Conservation (phyloP, 2,329 filamentous ascomycete genomes). For the Cryphonectria carpinicola region DNA sequence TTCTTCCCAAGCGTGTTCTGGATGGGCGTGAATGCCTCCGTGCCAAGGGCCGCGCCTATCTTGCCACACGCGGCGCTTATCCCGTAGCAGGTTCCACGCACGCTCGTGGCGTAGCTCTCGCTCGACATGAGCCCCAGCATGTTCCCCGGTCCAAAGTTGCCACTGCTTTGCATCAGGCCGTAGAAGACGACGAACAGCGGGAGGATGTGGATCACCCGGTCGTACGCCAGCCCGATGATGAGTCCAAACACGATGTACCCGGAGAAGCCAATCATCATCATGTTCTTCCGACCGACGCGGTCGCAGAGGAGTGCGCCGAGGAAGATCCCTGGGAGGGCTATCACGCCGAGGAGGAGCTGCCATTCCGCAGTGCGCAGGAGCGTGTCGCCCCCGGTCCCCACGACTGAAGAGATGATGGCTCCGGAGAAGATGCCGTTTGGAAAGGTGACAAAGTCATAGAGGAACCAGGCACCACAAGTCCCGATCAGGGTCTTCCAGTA, state of each 20-base stretch:
- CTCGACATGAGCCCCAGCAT: constrained; percentile 46
- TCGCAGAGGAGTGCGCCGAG: constrained; percentile 52
- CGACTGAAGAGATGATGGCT: constrained; percentile 52
- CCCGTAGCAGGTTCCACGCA: constrained; percentile 54
- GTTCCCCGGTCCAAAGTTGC: constrained; percentile 55
- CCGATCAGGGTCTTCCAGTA: constrained; percentile 56
- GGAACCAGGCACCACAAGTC: constrained; percentile 53
- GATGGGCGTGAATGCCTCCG: constrained; percentile 55
- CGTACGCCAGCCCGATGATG: constrained; percentile 51
- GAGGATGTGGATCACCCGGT: constrained; percentile 49
- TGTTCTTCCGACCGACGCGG: constrained; percentile 52
- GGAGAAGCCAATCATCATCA: constrained; percentile 54
- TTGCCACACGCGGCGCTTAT: constrained; percentile 52
- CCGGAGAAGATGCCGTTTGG: constrained; percentile 60
- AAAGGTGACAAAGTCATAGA: constrained; percentile 58
- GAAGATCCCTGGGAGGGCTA: constrained; percentile 39
- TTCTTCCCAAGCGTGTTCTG: constrained; percentile 40
- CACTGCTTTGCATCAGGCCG: constrained; percentile 52
- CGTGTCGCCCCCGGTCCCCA: constrained; percentile 41
- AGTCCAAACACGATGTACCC: constrained; percentile 52
- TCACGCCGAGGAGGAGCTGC: constrained; percentile 48
- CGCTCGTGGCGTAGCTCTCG: constrained; percentile 54
- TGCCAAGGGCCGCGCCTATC: constrained; percentile 54
- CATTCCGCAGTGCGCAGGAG: constrained; percentile 48
- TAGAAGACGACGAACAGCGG: constrained; percentile 57